Conservation (phyloP, 73 alveolate species). For the Paramecium biaurelia region DNA sequence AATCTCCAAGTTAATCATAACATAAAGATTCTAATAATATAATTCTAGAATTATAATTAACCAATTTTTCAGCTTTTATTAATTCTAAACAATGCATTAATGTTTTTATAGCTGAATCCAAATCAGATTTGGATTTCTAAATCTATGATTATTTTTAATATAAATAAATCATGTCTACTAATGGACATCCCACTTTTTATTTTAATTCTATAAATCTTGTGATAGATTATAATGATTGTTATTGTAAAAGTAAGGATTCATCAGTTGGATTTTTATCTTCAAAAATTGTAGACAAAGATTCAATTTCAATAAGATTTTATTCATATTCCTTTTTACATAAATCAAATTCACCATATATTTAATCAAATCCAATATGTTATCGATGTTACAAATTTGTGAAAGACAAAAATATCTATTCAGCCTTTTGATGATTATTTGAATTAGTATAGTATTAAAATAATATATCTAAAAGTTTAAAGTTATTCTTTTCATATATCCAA, state of each 20-base stretch:
- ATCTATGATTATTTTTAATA: background rate
- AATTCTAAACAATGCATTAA: background rate
- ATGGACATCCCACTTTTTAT: background rate
- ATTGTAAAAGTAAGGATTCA: background rate
- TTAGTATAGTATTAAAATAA: background rate
- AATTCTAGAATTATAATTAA: background rate
- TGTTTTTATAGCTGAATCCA: background rate
- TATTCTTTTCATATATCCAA: background rate
- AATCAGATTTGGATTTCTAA: background rate
- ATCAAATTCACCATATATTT: background rate
- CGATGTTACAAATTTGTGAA: background rate
- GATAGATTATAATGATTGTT: background rate
- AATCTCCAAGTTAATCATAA: conserved; percentile 3
- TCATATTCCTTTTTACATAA: background rate
- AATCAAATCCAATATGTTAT: background rate
- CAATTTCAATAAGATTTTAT: background rate
- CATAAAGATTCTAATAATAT: background rate
- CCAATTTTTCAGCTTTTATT: background rate
- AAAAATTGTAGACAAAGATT: background rate
- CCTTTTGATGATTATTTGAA: background rate
- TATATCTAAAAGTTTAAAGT: background rate
- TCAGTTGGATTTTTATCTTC: background rate
- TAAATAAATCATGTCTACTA: background rate
- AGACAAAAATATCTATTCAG: background rate
- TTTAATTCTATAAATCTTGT: background rate